Evolutionary conservation across 805 yeast species (phyloP).

Genomic region (Metschnikowia rubicola): DNA sequence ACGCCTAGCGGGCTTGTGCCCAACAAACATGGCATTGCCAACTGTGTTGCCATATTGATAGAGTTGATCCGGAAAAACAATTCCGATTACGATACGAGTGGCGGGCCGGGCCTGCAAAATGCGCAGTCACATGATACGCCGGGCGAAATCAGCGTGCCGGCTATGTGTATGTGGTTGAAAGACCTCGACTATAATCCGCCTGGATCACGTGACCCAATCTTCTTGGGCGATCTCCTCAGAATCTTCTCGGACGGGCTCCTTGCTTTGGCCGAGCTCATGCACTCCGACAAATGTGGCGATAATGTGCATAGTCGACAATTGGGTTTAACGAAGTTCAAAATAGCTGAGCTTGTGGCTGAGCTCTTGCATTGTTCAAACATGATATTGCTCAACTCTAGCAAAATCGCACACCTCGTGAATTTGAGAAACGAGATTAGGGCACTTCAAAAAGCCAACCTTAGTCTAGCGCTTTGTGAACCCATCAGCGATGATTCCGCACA

Average conservation of each 20-base stretch:
- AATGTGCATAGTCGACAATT: slow-evolving; percentile 32
- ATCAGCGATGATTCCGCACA: slow-evolving; percentile 5
- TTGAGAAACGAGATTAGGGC: slow-evolving; percentile 66
- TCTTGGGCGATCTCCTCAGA: slow-evolving; percentile 78
- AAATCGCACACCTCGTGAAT: slow-evolving; percentile 62
- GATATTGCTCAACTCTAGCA: slow-evolving; percentile 79
- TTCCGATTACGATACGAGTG: slow-evolving; percentile 89
- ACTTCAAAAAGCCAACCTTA: slow-evolving; percentile 41
- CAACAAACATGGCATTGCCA: slow-evolving; percentile 85
- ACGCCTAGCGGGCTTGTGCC: slow-evolving; percentile 16
- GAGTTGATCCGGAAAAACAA: slow-evolving; percentile 94
- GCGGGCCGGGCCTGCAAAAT: slow-evolving; percentile 75
- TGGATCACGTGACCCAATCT: slow-evolving; percentile 86
- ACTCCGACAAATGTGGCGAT: neutral
- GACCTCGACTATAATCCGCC: slow-evolving; percentile 85
- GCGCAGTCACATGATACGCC: slow-evolving; percentile 25
- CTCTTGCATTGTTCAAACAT: slow-evolving; percentile 95
- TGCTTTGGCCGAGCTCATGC: slow-evolving; percentile 56
- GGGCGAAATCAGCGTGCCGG: slow-evolving; percentile 38
- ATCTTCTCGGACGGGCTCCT: slow-evolving; percentile 75
- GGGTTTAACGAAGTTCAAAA: slow-evolving; percentile 87
- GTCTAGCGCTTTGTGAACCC: slow-evolving; percentile 34
- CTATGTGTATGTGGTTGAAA: slow-evolving; percentile 43
- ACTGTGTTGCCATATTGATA: slow-evolving; percentile 91
- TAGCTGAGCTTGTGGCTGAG: slow-evolving; percentile 91